These are phyloP conservation scores for Meripilus lineatus DNA, from an alignment of 1,284 basidiomycete genomes.

Conservation along the genomic window DNA sequence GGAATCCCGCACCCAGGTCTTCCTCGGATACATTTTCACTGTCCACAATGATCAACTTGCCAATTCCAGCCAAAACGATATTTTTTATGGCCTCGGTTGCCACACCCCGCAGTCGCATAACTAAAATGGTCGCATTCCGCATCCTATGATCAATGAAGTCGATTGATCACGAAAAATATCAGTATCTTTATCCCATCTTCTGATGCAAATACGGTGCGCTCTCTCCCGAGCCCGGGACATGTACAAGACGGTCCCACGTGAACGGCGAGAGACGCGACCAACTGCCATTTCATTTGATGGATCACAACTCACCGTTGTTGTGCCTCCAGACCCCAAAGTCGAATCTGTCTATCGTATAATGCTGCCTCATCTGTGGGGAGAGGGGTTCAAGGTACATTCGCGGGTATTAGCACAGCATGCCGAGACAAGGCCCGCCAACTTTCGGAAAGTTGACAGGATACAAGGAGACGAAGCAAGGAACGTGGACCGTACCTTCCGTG, in stretches of 20 bases:
- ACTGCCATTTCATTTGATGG: too few relatives aligned
- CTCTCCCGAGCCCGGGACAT: too few relatives aligned
- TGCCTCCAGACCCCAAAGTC: conserved; percentile 96
- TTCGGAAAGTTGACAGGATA: background rate
- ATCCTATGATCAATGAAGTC: conserved; percentile 51
- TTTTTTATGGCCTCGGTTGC: conserved; percentile 99
- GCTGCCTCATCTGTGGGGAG: conserved; percentile 66
- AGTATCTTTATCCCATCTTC: too few relatives aligned
- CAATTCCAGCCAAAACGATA: conserved; percentile 75
- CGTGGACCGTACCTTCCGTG: conserved; percentile 34
- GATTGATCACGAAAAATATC: too few relatives aligned
- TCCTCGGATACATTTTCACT: conserved; percentile 58
- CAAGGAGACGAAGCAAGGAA: background rate
- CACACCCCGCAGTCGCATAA: conserved; percentile 77
- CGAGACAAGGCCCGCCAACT: conserved; percentile 2
- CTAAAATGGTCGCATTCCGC: conserved; percentile 88
- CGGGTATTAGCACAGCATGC: too few relatives aligned
- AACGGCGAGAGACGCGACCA: too few relatives aligned
- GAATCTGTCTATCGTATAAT: conserved; percentile 95
- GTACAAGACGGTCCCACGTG: too few relatives aligned
- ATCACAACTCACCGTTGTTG: conserved; percentile 80
- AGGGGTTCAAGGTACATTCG: background rate
- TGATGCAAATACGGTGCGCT: too few relatives aligned
- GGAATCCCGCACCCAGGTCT: conserved; percentile 91
- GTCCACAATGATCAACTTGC: conserved; percentile 67